Conservation (phyloP, 805 yeast species). For the Kluyveromyces lactis region DNA sequence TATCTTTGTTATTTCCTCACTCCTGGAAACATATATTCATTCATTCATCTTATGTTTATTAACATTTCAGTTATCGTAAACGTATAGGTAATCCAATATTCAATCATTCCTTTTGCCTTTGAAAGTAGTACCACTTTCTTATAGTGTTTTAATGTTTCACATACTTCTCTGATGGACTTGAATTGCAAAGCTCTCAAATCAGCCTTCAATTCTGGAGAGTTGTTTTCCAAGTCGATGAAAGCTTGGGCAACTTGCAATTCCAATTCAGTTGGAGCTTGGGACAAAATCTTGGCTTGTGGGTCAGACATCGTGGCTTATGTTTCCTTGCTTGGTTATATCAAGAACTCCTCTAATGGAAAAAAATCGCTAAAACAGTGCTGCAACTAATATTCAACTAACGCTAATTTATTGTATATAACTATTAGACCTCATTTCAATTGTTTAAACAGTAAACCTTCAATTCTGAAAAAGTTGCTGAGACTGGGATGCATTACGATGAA, state of each 20-base stretch:
- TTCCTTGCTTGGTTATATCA: slow-evolving; percentile 10
- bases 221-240: slow-evolving; percentile 87
- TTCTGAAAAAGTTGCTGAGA: slow-evolving; percentile 1
- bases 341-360: not conserved
- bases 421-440: not conserved
- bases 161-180: slow-evolving; percentile 90
- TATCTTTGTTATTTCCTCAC: too few relatives aligned
- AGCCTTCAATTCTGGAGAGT: slow-evolving; percentile 93
- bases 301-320: slow-evolving; percentile 70
- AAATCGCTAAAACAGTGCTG: too few relatives aligned
- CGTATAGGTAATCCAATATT: too few relatives aligned
- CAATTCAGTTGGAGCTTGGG: slow-evolving; percentile 94
- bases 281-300: slow-evolving; percentile 82
- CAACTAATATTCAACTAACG: not conserved
- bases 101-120: too few relatives aligned
- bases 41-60: too few relatives aligned
- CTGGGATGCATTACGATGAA: too few relatives aligned
- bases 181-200: slow-evolving; percentile 97
- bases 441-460: not conserved
- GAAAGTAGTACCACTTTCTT: too few relatives aligned
- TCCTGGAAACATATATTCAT: too few relatives aligned
- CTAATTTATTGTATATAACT: too few relatives aligned
- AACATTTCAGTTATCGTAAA: too few relatives aligned
- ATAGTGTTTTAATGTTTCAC: slow-evolving; percentile 16
- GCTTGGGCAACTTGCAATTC: slow-evolving; percentile 99